phyloP scores from a whole-genome alignment of 2,329 filamentous ascomycete genomes.

The Aspergillus unguis region DNA sequence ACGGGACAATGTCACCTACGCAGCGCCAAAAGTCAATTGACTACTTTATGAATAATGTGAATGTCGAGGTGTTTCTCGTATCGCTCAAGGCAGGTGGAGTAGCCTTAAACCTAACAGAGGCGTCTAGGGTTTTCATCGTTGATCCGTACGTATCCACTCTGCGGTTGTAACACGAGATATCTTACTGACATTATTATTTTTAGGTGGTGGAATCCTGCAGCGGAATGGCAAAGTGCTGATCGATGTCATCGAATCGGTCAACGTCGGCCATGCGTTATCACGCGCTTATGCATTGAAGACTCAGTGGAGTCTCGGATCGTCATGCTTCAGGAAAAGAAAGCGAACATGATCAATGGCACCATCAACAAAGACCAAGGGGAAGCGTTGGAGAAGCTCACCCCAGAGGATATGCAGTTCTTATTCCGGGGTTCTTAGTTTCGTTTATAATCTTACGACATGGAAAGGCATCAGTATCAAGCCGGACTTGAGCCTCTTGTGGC shows the following conservation, averaged over 20 bases:
- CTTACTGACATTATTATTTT: slow-evolving; percentile 20
- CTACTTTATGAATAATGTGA: slow-evolving; percentile 91
- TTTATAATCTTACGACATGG: background rate
- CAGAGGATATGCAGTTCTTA: slow-evolving; percentile 92
- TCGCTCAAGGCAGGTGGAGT: slow-evolving; percentile 96
- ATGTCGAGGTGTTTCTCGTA: slow-evolving; percentile 94
- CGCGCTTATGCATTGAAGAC: slow-evolving; percentile 91
- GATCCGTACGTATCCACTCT: slow-evolving; percentile 68
- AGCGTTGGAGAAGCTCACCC: slow-evolving; percentile 85
- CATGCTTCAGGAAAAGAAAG: slow-evolving; percentile 95
- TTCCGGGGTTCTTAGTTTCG: slow-evolving; percentile 67
- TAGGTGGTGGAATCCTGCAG: slow-evolving; percentile 99
- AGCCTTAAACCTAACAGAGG: slow-evolving; percentile 90
- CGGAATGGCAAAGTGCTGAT: slow-evolving; percentile 97
- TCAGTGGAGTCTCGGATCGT: slow-evolving; percentile 96
- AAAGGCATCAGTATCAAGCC: background rate
- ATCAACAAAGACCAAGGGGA: slow-evolving; percentile 83
- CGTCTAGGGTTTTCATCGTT: slow-evolving; percentile 90
- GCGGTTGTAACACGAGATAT: background rate
- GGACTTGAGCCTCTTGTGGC: background rate
- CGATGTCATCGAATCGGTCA: slow-evolving; percentile 93
- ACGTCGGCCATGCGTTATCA: slow-evolving; percentile 88
- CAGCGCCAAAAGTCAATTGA: slow-evolving; percentile 92
- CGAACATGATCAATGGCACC: slow-evolving; percentile 94
- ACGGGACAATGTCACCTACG: slow-evolving; percentile 93